Evolutionary conservation across 2,329 filamentous ascomycete species (phyloP).

Genomic region (Diaporthe australafricana): DNA sequence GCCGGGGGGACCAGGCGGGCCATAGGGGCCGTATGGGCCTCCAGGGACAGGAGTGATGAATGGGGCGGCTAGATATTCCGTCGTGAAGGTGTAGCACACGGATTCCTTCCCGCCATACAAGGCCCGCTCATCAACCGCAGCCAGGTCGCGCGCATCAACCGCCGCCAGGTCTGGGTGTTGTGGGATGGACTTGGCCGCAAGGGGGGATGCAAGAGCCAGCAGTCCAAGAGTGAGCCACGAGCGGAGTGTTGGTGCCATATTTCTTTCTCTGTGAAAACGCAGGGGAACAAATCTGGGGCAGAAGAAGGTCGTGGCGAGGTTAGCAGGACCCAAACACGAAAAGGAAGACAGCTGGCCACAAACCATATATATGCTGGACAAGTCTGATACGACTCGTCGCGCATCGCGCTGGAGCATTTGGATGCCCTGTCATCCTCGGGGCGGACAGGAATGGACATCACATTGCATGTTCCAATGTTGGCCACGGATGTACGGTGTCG

Average conservation of each 20-base stretch:
- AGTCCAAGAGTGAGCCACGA: constrained; percentile 26
- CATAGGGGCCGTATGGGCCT: neutral
- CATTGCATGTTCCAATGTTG: constrained; percentile 7
- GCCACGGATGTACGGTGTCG: neutral
- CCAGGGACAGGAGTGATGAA: neutral
- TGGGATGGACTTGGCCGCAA: neutral
- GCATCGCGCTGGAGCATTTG: neutral
- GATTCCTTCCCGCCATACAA: constrained; percentile 5
- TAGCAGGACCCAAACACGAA: neutral
- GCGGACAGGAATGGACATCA: constrained; percentile 16
- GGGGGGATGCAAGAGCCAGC: constrained; percentile 19
- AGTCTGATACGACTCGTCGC: neutral
- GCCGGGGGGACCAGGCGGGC: neutral
- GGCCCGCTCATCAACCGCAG: neutral
- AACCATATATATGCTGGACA: constrained; percentile 18
- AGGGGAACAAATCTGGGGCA: neutral
- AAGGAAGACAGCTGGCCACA: constrained; percentile 4
- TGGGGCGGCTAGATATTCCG: constrained; percentile 23
- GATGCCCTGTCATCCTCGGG: neutral
- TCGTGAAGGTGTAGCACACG: constrained; percentile 26
- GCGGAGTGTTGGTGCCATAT: constrained; percentile 19
- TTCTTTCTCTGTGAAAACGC: neutral
- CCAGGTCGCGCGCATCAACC: neutral
- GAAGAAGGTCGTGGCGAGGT: constrained; percentile 15
- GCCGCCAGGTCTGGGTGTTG: neutral